Evolutionary conservation across 2,329 filamentous ascomycete genomes (phyloP).

Genomic region (Ascochyta viciae-villosae): DNA sequence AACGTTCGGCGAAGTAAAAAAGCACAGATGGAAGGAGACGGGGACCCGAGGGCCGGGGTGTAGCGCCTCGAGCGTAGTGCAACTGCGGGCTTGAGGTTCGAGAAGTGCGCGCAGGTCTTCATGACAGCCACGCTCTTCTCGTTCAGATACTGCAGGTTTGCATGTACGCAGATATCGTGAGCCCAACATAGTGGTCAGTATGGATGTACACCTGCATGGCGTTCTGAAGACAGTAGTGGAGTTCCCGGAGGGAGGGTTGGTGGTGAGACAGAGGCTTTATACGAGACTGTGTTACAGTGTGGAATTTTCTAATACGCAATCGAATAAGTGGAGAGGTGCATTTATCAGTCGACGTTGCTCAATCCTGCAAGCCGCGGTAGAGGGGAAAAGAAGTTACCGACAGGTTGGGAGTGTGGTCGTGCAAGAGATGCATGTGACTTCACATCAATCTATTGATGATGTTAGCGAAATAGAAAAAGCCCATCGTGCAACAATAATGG

Average conservation of each 20-base stretch:
- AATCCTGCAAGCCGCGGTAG: background rate
- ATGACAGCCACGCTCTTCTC: constrained; percentile 5
- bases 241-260: constrained; percentile 5
- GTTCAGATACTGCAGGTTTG: constrained; percentile 20
- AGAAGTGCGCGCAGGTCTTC: constrained; percentile 12
- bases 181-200: constrained; percentile 7
- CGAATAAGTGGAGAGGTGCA: background rate
- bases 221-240: constrained; percentile 12
- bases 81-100: constrained; percentile 8
- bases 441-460: constrained; percentile 1
- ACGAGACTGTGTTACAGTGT: constrained; percentile 11
- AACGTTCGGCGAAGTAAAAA: background rate
- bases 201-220: constrained; percentile 22
- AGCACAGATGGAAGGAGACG: background rate
- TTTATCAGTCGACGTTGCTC: background rate
- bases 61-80: constrained; percentile 4
- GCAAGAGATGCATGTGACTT: constrained; percentile 10
- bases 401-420: constrained; percentile 4
- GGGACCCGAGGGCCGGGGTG: constrained; percentile 1
- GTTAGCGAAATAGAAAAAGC: constrained; percentile 7
- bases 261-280: constrained; percentile 17
- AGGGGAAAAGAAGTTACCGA: background rate
- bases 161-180: constrained; percentile 13
- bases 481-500: constrained; percentile 9
- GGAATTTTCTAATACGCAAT: constrained; percentile 12